Base-by-base conservation (phyloP, 495 filamentous ascomycete genomes). In the Aspergillus conjunctus region DNA sequence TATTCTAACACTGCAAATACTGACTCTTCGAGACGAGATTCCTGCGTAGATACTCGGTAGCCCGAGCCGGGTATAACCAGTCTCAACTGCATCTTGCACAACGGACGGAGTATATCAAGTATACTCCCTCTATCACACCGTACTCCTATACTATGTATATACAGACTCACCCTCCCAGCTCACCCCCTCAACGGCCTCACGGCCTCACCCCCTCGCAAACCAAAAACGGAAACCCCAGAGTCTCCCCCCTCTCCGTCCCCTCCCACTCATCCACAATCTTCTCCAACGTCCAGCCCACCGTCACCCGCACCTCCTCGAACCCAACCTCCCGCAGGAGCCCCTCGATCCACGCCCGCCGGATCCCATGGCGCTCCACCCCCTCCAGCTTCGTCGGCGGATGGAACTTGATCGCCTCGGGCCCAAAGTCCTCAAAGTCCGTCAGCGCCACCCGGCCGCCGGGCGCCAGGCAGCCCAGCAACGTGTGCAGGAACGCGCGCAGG, bases 341-440 rank as follows among this genome's bases (percentile, higher is more conserved):
- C 60, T 66, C 64, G 30, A 85, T 75, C 66, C 70, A 73, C 1
- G 39, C 63, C 46, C 67, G 58, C 55, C 66, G 62, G 32, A 85
- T 77, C 20, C 83, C 82, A 68, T 85, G 82, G 48, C 82, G 60
- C 71, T 82, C 77, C 10, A 85, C 82, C 3, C 79, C 82, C 8
- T 75, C 78, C 72, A 82, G 72, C 68, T 80, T 83, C 2, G 59
- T 51, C 61, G 72, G 70, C 3, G 83, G 77, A 65, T 85, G 83
- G 49, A 83, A 85, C 55, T 63, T 66, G 30, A 75, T 64, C 15
- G 81, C 81, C 39, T 77, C 80, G 0, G 79, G 77, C 7, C 83
- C 83, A 58, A 79, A 82, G 49, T 85, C 76, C 65, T 85, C 81
- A 66, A 81, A 85, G 49, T 85, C 83, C n/a, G 82, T 84, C 57